Evolutionary conservation across 768 basidiomycete species (phyloP), one percentile per base, ranked within the genome.

Genomic region (Macrolepiota fuliginosa): DNA sequence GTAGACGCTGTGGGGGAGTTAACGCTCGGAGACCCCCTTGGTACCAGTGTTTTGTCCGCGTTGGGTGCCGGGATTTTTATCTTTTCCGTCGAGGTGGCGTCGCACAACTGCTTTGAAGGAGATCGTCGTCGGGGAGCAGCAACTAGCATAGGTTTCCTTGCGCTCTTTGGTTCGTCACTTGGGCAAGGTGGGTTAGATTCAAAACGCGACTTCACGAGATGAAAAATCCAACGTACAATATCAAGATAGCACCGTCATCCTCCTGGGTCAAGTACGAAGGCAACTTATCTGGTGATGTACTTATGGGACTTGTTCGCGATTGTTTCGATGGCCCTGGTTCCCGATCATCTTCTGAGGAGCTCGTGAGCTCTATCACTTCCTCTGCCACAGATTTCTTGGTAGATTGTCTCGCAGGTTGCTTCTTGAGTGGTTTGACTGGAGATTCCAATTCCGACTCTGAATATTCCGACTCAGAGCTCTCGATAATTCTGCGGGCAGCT

Each of bases 81-180:
- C 68, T 45, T 58, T 69, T 62, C 49, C 36, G n/a, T 42, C 52
- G 46, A 10, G 53, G 17, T 36, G 19, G 10, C 37, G 58, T 59
- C 61, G n/a, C 27, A 15, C n/a, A 12, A 24, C 19, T 50, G 61
- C 52, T 53, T 42, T 22, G 52, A 39, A 12, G 27, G 36, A 39
- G 53, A 35, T 32, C 46, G 39, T 45, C 55, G 37, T 51, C 7
- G 32, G n/a, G 47, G 53, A 37, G 25, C 29, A 24, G 42, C 7
- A 27, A 54, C 40, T 17, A 58, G 76, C 32, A 83, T 63, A 3
- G 83, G 86, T 65, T 75, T 85, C 29, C 76, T 76, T 13, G 81
- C 76, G 53, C 74, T 74, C 55, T 70, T 80, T 7, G 84, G 82
- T 61, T 86, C 85, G 63, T 87, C 73, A 35, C 78, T 77, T 25